Conservation (phyloP, 768 basidiomycete genomes). For the Suillus hirtellus region DNA sequence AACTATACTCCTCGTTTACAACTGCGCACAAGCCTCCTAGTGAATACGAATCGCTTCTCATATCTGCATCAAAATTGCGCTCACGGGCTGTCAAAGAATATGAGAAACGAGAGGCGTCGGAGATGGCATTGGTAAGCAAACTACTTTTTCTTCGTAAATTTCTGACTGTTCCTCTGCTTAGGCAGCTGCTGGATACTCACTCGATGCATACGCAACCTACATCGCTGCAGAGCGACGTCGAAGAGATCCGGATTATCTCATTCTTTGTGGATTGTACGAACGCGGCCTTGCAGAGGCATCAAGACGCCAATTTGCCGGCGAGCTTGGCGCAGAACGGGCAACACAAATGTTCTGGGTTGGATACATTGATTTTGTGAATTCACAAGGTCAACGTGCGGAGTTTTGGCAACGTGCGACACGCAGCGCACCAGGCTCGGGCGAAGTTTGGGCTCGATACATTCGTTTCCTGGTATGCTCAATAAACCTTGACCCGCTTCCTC, state of each 20-base stretch:
- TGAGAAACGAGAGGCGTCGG: conserved; percentile 63
- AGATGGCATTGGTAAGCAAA: conserved; percentile 55
- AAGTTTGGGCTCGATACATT: conserved; percentile 78
- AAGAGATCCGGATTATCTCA: conserved; percentile 57
- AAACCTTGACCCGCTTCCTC: background rate
- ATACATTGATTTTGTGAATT: conserved; percentile 68
- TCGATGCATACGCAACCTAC: conserved; percentile 64
- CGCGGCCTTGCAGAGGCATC: conserved; percentile 76
- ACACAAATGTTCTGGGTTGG: conserved; percentile 71
- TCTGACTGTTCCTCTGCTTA: conserved; percentile 22
- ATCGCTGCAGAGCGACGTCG: conserved; percentile 61
- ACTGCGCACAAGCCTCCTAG: conserved; percentile 69
- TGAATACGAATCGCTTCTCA: conserved; percentile 77
- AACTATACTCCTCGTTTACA: conserved; percentile 87
- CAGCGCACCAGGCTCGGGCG: conserved; percentile 75
- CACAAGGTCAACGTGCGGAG: background rate
- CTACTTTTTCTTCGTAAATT: background rate
- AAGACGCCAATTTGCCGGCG: conserved; percentile 52
- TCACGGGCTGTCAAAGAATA: conserved; percentile 59
- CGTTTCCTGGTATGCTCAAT: conserved; percentile 56
- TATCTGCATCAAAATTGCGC: conserved; percentile 75
- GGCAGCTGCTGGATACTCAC: conserved; percentile 34
- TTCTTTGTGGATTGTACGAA: conserved; percentile 65
- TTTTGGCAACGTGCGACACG: conserved; percentile 53
- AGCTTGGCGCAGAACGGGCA: conserved; percentile 55